These are phyloP conservation scores for Ceratocystis destructans DNA, from an alignment of 2,329 filamentous ascomycete species.

Conservation along the genomic window DNA sequence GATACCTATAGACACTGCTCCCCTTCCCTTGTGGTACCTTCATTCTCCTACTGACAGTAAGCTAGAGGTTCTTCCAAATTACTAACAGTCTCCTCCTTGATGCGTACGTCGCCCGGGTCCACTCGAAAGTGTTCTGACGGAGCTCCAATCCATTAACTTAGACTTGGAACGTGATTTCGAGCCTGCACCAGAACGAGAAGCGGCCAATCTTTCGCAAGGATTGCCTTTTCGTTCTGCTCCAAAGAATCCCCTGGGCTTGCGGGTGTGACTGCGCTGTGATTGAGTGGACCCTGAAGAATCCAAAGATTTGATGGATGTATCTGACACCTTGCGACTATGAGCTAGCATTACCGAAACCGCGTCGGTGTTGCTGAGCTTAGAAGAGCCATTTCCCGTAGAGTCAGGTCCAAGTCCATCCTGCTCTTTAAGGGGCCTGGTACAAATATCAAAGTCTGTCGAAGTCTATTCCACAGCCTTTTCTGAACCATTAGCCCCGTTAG, in stretches of 20 bases:
- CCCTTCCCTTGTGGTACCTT: neutral
- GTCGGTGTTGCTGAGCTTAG: neutral
- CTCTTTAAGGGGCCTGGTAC: neutral
- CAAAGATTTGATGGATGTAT: neutral
- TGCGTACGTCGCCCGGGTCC: neutral
- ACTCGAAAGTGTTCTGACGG: neutral
- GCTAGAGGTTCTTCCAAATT: neutral
- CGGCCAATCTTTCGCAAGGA: neutral
- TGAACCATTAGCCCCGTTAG: conserved; percentile 14
- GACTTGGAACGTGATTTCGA: conserved; percentile 1
- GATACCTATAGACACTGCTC: neutral
- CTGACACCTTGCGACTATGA: neutral
- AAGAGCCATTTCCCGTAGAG: neutral
- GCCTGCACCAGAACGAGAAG: neutral
- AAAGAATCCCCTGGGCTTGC: conserved; percentile 2
- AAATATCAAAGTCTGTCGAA: conserved; percentile 1
- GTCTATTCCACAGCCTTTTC: conserved; percentile 20
- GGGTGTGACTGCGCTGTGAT: neutral
- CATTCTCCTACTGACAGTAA: neutral
- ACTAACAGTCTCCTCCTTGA: neutral
- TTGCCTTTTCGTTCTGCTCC: neutral
- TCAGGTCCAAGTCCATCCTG: neutral
- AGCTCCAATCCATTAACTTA: neutral
- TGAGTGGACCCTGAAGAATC: conserved; percentile 3
- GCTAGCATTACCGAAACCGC: neutral